These are phyloP conservation scores for Elaeis oleifera DNA, from an alignment of 202 grass and related monocot species.

Conservation along the genomic window DNA sequence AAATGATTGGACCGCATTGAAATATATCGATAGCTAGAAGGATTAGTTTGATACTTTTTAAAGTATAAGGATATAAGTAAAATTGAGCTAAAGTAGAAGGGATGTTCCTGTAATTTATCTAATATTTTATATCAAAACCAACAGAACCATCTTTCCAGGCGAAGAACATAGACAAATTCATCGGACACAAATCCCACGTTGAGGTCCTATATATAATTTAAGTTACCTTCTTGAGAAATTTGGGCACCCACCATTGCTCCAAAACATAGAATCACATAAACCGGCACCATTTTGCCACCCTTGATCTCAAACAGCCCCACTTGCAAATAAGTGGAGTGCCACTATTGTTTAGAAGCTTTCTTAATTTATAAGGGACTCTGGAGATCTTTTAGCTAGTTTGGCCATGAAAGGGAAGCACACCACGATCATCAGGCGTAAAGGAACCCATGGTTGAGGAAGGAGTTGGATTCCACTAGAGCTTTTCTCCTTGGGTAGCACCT, in stretches of 20 bases:
- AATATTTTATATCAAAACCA: background rate
- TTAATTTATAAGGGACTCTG: background rate
- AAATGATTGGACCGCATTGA: too few relatives aligned
- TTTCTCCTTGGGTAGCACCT: background rate
- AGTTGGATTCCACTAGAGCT: constrained; percentile 11
- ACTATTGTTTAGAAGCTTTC: background rate
- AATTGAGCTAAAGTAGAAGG: too few relatives aligned
- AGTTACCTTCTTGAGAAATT: background rate
- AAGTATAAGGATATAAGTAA: too few relatives aligned
- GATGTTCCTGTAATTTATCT: too few relatives aligned
- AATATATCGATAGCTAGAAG: too few relatives aligned
- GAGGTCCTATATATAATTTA: background rate
- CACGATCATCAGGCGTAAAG: background rate
- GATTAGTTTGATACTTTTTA: too few relatives aligned
- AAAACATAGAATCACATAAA: background rate
- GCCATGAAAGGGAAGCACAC: constrained; percentile 2
- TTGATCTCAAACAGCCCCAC: background rate
- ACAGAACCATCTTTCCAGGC: background rate
- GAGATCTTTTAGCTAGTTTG: background rate
- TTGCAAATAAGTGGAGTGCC: background rate
- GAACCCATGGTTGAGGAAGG: constrained; percentile 2
- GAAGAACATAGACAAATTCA: background rate
- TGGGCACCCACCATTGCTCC: background rate
- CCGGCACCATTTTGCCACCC: background rate
- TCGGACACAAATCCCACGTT: background rate